These are phyloP conservation scores for Aspergillus clavatus DNA, from an alignment of 2,329 filamentous ascomycete species.

Conservation along the genomic window DNA sequence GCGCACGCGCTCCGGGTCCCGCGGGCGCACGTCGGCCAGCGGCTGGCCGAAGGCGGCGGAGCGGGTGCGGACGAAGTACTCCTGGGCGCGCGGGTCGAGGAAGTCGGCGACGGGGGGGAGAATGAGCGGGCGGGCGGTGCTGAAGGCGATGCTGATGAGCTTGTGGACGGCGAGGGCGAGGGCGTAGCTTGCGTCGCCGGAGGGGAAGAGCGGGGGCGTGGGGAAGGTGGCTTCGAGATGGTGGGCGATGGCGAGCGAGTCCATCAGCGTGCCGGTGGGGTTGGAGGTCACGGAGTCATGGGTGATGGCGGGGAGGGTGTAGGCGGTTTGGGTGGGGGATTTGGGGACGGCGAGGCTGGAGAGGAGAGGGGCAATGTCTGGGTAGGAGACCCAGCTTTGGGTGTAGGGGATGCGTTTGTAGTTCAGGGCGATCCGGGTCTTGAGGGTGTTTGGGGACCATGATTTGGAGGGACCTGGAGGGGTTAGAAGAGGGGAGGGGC, in stretches of 20 bases:
- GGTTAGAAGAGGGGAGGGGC: background rate
- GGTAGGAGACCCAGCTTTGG: constrained; percentile 25
- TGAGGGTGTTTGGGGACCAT: constrained; percentile 27
- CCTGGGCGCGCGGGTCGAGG: constrained; percentile 25
- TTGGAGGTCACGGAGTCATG: constrained; percentile 24
- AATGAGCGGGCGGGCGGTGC: constrained; percentile 10
- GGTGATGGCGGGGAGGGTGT: constrained; percentile 33
- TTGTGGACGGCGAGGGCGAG: constrained; percentile 22
- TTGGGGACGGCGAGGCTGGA: constrained; percentile 21
- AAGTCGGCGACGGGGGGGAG: constrained; percentile 20
- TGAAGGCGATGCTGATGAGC: constrained; percentile 6
- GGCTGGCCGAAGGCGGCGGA: constrained; percentile 24
- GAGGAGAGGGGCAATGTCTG: constrained; percentile 26
- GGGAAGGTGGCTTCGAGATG: constrained; percentile 30
- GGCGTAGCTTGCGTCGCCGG: constrained; percentile 30
- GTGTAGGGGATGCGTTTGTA: constrained; percentile 26
- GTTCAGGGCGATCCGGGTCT: constrained; percentile 22
- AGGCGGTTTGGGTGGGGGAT: constrained; percentile 12
- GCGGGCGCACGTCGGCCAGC: constrained; percentile 25
- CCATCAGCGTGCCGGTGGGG: constrained; percentile 26
- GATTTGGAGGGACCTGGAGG: constrained; percentile 24
- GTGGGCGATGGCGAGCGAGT: constrained; percentile 30
- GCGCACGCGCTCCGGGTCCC: constrained; percentile 16
- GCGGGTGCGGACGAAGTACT: constrained; percentile 30
- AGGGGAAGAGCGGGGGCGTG: constrained; percentile 29